Conservation (phyloP, 1,284 basidiomycete species). For the Trichosporon asahii region DNA sequence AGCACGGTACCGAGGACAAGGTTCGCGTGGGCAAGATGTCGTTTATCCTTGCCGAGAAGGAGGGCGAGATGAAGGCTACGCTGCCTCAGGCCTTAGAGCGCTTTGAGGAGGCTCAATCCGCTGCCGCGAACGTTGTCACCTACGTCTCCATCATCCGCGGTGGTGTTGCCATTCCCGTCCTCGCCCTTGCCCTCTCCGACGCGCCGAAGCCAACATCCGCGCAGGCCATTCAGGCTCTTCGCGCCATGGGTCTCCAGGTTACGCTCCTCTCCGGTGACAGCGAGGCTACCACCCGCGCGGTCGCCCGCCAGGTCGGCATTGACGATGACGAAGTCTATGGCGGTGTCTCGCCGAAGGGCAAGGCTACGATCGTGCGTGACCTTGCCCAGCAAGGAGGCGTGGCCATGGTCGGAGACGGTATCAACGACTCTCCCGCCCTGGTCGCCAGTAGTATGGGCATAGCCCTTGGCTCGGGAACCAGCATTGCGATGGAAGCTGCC, state of each 20-base stretch:
- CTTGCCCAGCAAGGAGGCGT: constrained; percentile 66
- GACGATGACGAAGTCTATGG: constrained; percentile 74
- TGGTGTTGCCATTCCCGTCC: constrained; percentile 56
- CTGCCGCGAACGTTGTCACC: constrained; percentile 75
- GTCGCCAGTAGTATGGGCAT: constrained; percentile 94
- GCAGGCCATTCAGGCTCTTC: constrained; percentile 72
- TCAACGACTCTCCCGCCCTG: constrained; percentile 96
- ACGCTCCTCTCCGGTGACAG: constrained; percentile 89
- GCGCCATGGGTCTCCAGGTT: constrained; percentile 83
- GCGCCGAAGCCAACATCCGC: constrained; percentile 75
- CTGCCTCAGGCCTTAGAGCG: constrained; percentile 60
- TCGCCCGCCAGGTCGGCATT: constrained; percentile 84
- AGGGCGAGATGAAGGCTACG: constrained; percentile 29
- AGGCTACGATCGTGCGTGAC: constrained; percentile 75
- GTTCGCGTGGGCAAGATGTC: constrained; percentile 71
- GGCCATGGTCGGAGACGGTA: constrained; percentile 98
- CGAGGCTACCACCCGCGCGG: constrained; percentile 72
- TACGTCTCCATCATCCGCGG: constrained; percentile 64
- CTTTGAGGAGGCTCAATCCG: constrained; percentile 67
- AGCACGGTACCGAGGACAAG: constrained; percentile 49
- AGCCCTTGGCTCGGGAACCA: constrained; percentile 90
- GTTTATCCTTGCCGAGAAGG: constrained; percentile 57
- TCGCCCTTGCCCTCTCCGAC: constrained; percentile 77
- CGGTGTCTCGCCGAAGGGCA: constrained; percentile 87
- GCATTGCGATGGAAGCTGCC: constrained; percentile 95